Percentiles rank a stretch among this genome's conserved stretches.
Conservation (phyloP, 495 filamentous ascomycete genomes). For the Penicillium mononematosum region DNA sequence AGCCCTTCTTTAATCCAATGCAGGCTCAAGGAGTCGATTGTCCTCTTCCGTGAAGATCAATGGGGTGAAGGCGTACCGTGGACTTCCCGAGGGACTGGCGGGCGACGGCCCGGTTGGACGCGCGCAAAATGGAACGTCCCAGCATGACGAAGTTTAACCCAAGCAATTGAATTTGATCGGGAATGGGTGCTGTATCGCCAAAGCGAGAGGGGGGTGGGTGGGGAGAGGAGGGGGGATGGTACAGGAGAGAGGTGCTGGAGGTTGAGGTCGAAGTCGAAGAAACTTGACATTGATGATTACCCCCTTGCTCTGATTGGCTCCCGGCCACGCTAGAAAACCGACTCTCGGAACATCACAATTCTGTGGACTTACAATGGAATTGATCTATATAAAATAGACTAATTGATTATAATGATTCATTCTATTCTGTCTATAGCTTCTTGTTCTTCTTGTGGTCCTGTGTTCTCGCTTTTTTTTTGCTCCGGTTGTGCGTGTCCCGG, state of each 20-base stretch:
- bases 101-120: conserved; percentile 72
- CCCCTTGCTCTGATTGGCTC: conserved; percentile 44
- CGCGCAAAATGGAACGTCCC: conserved; percentile 78
- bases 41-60: conserved; percentile 30
- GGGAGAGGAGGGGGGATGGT: conserved; percentile 29
- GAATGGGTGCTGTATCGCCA: conserved; percentile 31
- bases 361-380: neutral
- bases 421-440: neutral
- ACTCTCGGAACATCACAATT: conserved; percentile 9
- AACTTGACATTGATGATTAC: conserved; percentile 46
- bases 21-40: conserved; percentile 31
- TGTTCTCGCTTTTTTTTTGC: neutral
- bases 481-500: conserved; percentile 7
- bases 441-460: neutral
- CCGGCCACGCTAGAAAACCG: conserved; percentile 10
- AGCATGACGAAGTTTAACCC: conserved; percentile 64
- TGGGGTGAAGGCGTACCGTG: conserved; percentile 46
- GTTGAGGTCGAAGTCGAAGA: conserved; percentile 43
- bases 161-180: conserved; percentile 35
- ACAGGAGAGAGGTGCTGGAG: conserved; percentile 40
- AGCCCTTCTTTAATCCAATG: conserved; percentile 1
- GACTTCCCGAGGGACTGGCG: conserved; percentile 51
- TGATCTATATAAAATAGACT: neutral
- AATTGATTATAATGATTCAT: neutral
- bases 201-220: conserved; percentile 33